Evolutionary conservation across 106 monocot species (phyloP).

Genomic region (Acorus calamus): DNA sequence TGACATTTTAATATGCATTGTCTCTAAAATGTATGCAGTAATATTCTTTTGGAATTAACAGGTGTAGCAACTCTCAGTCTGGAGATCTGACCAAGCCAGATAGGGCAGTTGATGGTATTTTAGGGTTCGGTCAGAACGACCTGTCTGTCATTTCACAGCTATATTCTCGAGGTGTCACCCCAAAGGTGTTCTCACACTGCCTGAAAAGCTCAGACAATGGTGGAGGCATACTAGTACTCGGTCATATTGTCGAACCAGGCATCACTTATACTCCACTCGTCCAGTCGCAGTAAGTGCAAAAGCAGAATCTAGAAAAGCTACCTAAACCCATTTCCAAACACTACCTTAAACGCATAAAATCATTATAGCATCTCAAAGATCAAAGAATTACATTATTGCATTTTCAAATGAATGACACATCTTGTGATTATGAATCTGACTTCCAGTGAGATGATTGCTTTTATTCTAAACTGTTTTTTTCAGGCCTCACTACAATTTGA

Average conservation of each 20-base stretch:
- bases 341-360: too few species aligned
- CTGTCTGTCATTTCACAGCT: slow-evolving; percentile 87
- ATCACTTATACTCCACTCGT: slow-evolving; percentile 94
- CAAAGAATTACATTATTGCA: too few species aligned
- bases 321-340: too few species aligned
- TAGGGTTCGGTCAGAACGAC: slow-evolving; percentile 86
- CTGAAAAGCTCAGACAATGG: slow-evolving; percentile 76
- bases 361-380: too few species aligned
- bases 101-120: slow-evolving; percentile 91
- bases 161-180: slow-evolving; percentile 57
- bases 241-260: slow-evolving; percentile 75
- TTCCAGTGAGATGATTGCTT: too few species aligned
- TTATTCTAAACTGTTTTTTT: slow-evolving; percentile 12
- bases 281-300: slow-evolving; percentile 62
- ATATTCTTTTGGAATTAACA: slow-evolving; percentile 7
- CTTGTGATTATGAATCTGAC: too few species aligned
- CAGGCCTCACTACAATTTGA: slow-evolving; percentile 93
- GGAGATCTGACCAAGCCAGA: slow-evolving; percentile 83
- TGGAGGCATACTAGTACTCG: slow-evolving; percentile 91
- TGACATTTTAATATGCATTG: background rate
- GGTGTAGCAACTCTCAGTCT: slow-evolving; percentile 83
- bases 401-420: too few species aligned
- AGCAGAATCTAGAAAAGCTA: too few species aligned
- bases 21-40: slow-evolving; percentile 1
- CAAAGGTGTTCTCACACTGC: slow-evolving; percentile 93